These are phyloP conservation scores for Penicillium sp. DNA, from an alignment of 2,329 filamentous ascomycete genomes.

Conservation along the genomic window DNA sequence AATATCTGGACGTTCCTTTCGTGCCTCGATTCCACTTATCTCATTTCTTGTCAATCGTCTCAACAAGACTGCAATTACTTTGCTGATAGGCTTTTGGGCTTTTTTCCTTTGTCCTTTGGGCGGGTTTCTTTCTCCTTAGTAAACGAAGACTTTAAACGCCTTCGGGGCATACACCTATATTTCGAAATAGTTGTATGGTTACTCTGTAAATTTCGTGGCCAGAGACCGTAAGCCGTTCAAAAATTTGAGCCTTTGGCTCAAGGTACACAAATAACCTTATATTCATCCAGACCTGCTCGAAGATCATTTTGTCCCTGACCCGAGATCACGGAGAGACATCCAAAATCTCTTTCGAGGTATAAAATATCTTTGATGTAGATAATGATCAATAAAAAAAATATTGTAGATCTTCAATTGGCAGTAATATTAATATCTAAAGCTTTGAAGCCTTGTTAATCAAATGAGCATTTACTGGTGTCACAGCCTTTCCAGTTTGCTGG, in stretches of 20 bases:
- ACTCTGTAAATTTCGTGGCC: too few species aligned
- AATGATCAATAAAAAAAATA: too few species aligned
- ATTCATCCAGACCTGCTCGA: too few species aligned
- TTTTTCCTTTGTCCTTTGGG: not conserved
- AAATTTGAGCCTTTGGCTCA: too few species aligned
- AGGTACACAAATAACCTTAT: too few species aligned
- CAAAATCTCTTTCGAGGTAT: too few species aligned
- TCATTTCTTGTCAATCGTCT: not conserved
- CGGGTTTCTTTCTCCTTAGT: not conserved
- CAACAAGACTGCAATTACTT: not conserved
- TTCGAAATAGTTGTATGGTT: not conserved
- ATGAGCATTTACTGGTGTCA: slow-evolving; percentile 62
- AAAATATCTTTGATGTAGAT: too few species aligned
- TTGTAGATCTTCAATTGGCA: too few species aligned
- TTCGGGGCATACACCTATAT: not conserved
- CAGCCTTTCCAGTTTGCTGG: slow-evolving; percentile 34
- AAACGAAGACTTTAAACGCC: not conserved
- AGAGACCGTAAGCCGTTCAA: too few species aligned
- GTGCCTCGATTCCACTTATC: not conserved
- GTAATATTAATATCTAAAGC: slow-evolving; percentile 7
- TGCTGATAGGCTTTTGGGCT: not conserved
- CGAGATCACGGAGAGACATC: too few species aligned
- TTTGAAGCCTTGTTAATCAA: slow-evolving; percentile 38
- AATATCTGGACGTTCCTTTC: slow-evolving; percentile 2
- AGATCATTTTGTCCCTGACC: too few species aligned